Percentiles rank a stretch among this genome's conserved stretches.
phyloP scores from a whole-genome alignment of 2,329 filamentous ascomycete genomes.

The Zymoseptoria crescenta region DNA sequence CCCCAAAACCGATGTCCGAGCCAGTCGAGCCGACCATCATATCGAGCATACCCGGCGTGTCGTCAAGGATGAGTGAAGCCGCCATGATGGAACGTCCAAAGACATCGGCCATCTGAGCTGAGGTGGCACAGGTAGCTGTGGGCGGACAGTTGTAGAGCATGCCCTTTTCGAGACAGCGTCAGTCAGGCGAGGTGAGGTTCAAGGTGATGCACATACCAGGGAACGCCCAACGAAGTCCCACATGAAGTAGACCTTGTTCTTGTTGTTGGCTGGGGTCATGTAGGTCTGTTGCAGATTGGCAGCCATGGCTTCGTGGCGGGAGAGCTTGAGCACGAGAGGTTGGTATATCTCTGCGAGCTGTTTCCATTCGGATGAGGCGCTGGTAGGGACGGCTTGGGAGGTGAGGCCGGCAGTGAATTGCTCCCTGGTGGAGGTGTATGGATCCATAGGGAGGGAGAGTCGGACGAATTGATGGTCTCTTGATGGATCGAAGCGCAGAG shows the following conservation, averaged over 20 bases:
- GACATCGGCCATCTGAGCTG: conserved; percentile 3
- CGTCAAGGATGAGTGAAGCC: conserved; percentile 12
- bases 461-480: no score
- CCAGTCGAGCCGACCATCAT: conserved; percentile 14
- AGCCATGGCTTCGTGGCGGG: conserved; percentile 28
- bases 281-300: conserved; percentile 29
- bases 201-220: not conserved
- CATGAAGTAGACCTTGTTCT: conserved; percentile 33
- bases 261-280: conserved; percentile 28
- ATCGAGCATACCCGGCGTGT: conserved; percentile 19
- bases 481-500: no score
- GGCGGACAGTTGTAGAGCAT: conserved; percentile 6
- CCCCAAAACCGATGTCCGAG: conserved; percentile 13
- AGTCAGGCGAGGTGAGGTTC: not conserved
- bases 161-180: conserved; percentile 1
- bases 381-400: conserved; percentile 9
- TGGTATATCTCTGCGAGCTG: conserved; percentile 13
- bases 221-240: conserved; percentile 30
- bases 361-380: conserved; percentile 18
- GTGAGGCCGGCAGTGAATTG: conserved; percentile 21
- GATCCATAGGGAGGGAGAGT: conserved; percentile 9
- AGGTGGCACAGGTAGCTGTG: not conserved
- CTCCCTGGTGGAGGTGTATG: conserved; percentile 23
- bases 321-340: conserved; percentile 23
- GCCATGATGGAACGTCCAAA: conserved; percentile 5